Evolutionary conservation across 2,329 filamentous ascomycete species (phyloP), one percentile per base, ranked within the genome.

Genomic region (Xylariales sp.): DNA sequence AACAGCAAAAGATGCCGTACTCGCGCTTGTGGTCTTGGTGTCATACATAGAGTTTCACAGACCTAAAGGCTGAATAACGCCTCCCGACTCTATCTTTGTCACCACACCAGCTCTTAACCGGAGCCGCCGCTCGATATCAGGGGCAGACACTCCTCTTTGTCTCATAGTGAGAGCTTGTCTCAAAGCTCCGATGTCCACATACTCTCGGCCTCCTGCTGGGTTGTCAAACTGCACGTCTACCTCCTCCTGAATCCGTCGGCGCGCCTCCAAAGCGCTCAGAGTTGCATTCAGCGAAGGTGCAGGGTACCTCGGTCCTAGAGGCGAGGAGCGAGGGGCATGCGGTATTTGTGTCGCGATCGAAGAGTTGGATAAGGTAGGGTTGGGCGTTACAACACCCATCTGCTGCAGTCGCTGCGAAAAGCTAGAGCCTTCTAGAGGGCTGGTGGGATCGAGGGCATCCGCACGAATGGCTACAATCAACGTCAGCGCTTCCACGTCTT

Each of bases 341-440:
- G 34, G 14, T 2, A 27, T 27, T 0, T 46, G 33, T 25, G 40
- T 31, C 8, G 63, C 71, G 3, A 60, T 72, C 6, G 73, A 77
- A 2, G 72, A 74, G 17, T 69, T 61, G 5, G 73, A 77, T 32
- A 65, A 69, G 5, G 70, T 75, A 20, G 74, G 73, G 45, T 70
- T 73, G 5, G 75, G 73, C 32, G 72, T 65, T 7, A 66, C 74
- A 20, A 76, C 60, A 50, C 74, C 75, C 67, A 79, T 76, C 44
- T 72, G 58, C 18, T 65, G 65, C 5, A 79, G 65, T 13, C 75
- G 72, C 33, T 59, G 58, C 7, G 73, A 68, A 54, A 75, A 78
- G 44, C 59, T 66, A n/a, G 61, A 52, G 30, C 62, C 57, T 14
- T 59, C 50, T 37, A 37, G 39, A 24, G 55, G 50, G 47, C 72